Evolutionary conservation across 805 yeast species (phyloP).

Genomic region (Dipodascus geniculatus): DNA sequence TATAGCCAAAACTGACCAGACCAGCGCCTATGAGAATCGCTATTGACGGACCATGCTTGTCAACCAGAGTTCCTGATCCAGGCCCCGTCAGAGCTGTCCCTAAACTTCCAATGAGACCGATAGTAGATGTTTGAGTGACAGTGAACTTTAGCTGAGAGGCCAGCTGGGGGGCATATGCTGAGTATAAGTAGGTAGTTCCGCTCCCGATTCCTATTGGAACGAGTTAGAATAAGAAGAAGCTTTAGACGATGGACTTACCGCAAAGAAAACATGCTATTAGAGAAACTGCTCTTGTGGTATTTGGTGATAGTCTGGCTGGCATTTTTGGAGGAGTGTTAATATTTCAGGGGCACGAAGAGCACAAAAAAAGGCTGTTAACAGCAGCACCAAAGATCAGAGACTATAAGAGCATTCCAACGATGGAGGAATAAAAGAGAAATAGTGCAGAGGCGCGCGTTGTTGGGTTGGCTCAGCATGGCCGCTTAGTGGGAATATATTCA

Average conservation of each 20-base stretch:
- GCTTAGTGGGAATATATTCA: no score
- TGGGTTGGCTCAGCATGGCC: no score
- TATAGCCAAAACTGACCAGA: conserved; percentile 47
- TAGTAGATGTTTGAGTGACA: conserved; percentile 49
- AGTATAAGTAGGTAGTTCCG: conserved; percentile 66
- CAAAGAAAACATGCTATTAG: conserved; percentile 5
- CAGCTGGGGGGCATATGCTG: conserved; percentile 70
- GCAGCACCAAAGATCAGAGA: no score
- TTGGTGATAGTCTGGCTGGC: background rate
- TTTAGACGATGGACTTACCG: background rate
- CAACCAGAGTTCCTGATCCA: conserved; percentile 53
- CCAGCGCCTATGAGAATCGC: conserved; percentile 21
- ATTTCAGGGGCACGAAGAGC: background rate
- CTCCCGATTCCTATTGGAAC: conserved; percentile 37
- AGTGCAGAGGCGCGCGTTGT: no score
- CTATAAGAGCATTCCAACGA: no score
- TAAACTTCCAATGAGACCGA: conserved; percentile 58
- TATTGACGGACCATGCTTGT: conserved; percentile 40
- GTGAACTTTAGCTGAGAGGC: conserved; percentile 44
- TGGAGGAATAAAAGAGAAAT: no score
- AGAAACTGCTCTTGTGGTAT: background rate
- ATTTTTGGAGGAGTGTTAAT: background rate
- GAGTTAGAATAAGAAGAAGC: background rate
- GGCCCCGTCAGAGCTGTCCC: conserved; percentile 61
- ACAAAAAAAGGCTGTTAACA: background rate